A percentile compares a stretch with the other conserved stretches of the same genome.
Evolutionary conservation across 148 eudicot species (phyloP).

Genomic region (Fallopia convolvulus): DNA sequence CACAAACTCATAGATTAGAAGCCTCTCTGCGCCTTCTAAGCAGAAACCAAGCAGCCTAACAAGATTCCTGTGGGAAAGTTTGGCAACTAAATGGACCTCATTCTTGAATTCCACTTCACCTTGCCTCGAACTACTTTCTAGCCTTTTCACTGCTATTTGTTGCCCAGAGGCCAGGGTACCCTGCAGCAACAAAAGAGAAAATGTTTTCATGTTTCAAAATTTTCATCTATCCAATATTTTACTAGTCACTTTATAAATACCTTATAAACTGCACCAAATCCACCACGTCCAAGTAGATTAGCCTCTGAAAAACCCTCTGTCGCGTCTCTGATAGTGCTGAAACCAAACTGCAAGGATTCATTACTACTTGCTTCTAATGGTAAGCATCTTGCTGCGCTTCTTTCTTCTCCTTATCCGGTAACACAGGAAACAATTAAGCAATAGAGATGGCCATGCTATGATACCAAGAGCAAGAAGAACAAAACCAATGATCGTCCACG

Average conservation of each 20-base stretch:
- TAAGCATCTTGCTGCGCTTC: background rate
- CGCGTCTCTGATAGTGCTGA: constrained; percentile 24
- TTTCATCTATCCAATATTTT: background rate
- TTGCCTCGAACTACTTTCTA: background rate
- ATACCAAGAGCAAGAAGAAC: background rate
- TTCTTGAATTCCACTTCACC: background rate
- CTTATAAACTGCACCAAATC: constrained; percentile 53
- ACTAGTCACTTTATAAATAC: background rate
- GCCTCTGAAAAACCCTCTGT: constrained; percentile 36
- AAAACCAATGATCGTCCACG: background rate
- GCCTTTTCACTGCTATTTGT: background rate
- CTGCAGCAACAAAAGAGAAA: background rate
- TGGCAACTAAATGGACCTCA: background rate
- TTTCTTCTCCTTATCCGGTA: background rate
- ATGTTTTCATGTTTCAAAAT: background rate
- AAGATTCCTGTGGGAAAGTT: background rate
- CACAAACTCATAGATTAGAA: background rate
- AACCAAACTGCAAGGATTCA: background rate
- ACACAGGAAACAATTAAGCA: background rate
- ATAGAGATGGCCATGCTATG: background rate
- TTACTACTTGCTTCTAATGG: background rate
- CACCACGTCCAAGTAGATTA: constrained; percentile 46
- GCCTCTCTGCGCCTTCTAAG: background rate
- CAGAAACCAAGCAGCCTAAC: constrained; percentile 1
- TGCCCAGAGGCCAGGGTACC: background rate